Conservation (phyloP, 2,329 filamentous ascomycete genomes). For the Ilyonectria sp. region DNA sequence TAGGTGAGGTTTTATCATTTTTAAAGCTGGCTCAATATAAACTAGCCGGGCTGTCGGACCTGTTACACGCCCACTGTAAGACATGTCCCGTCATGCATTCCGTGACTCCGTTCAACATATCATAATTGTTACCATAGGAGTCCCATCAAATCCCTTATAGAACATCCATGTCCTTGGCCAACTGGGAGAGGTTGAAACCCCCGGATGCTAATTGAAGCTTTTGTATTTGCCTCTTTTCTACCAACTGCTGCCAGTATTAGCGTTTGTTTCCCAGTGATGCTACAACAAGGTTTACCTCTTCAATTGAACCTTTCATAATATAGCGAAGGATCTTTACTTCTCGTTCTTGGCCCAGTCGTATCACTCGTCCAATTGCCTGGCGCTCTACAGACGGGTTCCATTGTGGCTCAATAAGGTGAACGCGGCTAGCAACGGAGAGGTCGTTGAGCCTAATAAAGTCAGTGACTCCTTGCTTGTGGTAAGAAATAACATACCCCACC, state of each 20-base stretch:
- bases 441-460: not conserved
- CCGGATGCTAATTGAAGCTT: not conserved
- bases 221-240: not conserved
- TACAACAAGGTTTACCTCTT: not conserved
- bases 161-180: not conserved
- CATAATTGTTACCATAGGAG: too few relatives aligned
- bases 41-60: too few relatives aligned
- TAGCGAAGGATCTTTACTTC: not conserved
- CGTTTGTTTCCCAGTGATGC: not conserved
- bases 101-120: too few relatives aligned
- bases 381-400: conserved; percentile 6
- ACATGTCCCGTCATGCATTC: too few relatives aligned
- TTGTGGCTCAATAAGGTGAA: conserved; percentile 4
- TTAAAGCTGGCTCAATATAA: too few relatives aligned
- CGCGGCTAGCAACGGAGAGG: not conserved
- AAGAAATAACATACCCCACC: not conserved
- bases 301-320: not conserved
- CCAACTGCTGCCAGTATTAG: not conserved
- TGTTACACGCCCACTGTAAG: too few relatives aligned
- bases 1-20: too few relatives aligned
- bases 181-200: not conserved
- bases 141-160: not conserved
- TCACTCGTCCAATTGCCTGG: conserved; percentile 1
- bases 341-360: not conserved
- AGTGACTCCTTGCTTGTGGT: not conserved